phyloP scores from a whole-genome alignment of 129 eudicot species.

The Tagetes erecta region DNA sequence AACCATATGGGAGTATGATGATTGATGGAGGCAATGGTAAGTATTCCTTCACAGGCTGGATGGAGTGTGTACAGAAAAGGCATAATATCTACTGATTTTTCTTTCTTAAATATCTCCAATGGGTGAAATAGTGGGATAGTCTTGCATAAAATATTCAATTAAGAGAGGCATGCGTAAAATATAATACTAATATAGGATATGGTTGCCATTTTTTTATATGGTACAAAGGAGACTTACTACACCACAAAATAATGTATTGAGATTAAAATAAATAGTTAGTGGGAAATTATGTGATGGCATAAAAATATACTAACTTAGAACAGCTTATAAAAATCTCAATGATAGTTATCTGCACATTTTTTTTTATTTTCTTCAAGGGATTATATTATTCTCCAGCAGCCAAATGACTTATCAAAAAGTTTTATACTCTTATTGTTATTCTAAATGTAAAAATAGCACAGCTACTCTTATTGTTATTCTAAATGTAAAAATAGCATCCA shows the following conservation, averaged over 20 bases:
- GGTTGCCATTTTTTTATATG: conserved; percentile 11
- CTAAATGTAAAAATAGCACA: background rate
- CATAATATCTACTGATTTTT: conserved; percentile 23
- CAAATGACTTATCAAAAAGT: conserved; percentile 11
- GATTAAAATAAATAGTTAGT: background rate
- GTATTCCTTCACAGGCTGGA: conserved; percentile 26
- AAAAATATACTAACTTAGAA: background rate
- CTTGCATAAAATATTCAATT: conserved; percentile 3
- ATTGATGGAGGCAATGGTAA: conserved; percentile 16
- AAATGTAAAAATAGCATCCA: background rate
- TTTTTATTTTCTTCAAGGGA: background rate
- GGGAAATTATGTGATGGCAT: conserved; percentile 14
- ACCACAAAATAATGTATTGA: conserved; percentile 11
- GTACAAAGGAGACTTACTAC: conserved; percentile 12
- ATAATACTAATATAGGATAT: conserved; percentile 5
- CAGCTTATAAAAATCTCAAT: conserved; percentile 13
- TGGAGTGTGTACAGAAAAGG: conserved; percentile 21
- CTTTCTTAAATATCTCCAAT: conserved; percentile 25
- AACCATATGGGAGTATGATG: conserved; percentile 35
- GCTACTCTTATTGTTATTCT: background rate
- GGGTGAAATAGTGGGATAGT: conserved; percentile 13
- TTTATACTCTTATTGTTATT: background rate
- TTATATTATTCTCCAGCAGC: conserved; percentile 16
- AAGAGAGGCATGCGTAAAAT: background rate
- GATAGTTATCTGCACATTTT: background rate